A percentile compares a stretch with the other conserved stretches of the same genome.
phyloP scores from a whole-genome alignment of 2,329 filamentous ascomycete genomes.

The Aureobasidium uvarum region DNA sequence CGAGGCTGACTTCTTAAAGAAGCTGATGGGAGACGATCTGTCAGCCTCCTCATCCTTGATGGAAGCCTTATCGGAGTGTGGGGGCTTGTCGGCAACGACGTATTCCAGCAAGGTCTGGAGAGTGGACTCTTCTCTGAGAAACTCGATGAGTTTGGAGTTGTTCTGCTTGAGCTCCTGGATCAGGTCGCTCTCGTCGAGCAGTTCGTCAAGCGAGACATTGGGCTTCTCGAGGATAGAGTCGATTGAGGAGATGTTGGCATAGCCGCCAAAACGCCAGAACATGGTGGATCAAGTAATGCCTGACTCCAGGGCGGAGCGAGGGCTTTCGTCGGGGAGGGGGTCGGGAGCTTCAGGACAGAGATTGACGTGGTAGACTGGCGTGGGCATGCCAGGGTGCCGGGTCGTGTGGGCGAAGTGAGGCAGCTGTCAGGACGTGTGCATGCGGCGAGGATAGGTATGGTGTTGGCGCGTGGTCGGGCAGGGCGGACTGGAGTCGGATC shows the following conservation, averaged over 20 bases:
- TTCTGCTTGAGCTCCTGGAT: conserved; percentile 98
- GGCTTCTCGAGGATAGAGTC: conserved; percentile 95
- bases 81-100: conserved; percentile 72
- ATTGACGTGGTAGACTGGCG: conserved; percentile 4
- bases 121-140: conserved; percentile 81
- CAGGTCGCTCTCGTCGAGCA: conserved; percentile 92
- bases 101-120: conserved; percentile 85
- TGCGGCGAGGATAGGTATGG: background rate
- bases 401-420: background rate
- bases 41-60: conserved; percentile 43
- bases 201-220: conserved; percentile 90
- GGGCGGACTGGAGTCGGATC: background rate
- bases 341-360: conserved; percentile 4
- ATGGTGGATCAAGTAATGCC: conserved; percentile 53
- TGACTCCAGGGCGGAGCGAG: conserved; percentile 26
- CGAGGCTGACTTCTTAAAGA: conserved; percentile 48
- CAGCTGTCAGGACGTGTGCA: background rate
- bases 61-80: conserved; percentile 42
- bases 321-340: background rate
- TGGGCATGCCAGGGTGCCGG: conserved; percentile 23
- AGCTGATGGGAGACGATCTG: conserved; percentile 44
- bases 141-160: conserved; percentile 96
- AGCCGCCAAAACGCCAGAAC: conserved; percentile 99
- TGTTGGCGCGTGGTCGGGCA: conserved; percentile 4
- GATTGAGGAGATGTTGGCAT: conserved; percentile 95